Conservation (phyloP, 345 rosid genomes). For the Salix suchowensis region DNA sequence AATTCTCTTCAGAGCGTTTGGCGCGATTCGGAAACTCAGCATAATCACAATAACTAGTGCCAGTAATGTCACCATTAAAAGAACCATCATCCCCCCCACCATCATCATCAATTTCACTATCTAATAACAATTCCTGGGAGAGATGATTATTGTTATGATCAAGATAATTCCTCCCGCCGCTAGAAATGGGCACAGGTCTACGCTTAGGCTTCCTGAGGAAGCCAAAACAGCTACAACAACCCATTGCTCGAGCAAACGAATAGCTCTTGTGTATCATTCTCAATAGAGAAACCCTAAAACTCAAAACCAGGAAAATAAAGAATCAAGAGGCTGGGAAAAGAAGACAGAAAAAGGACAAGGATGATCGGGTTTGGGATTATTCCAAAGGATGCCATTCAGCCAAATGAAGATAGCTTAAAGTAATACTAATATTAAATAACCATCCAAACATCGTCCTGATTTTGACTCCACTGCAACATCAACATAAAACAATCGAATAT, state of each 20-base stretch:
- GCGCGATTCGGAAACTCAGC: constrained; percentile 42
- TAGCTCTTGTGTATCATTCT: constrained; percentile 28
- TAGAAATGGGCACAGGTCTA: constrained; percentile 25
- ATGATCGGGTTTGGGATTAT: constrained; percentile 31
- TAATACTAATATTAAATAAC: constrained; percentile 31
- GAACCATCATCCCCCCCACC: constrained; percentile 51
- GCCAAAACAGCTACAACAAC: constrained; percentile 95
- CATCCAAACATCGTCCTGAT: constrained; percentile 46
- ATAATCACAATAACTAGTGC: constrained; percentile 48
- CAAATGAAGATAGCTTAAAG: constrained; percentile 53
- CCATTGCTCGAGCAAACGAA: constrained; percentile 59
- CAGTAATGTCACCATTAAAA: constrained; percentile 50
- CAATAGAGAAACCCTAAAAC: constrained; percentile 6
- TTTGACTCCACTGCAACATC: background rate
- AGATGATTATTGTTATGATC: constrained; percentile 13
- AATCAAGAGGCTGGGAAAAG: constrained; percentile 27
- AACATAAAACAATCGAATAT: background rate
- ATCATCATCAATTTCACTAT: constrained; percentile 54
- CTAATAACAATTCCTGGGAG: constrained; percentile 55
- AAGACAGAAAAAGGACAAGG: constrained; percentile 22
- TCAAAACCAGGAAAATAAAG: constrained; percentile 30
- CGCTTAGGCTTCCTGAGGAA: constrained; percentile 41
- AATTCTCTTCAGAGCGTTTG: constrained; percentile 68
- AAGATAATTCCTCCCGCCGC: constrained; percentile 26
- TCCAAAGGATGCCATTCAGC: constrained; percentile 96